Base-by-base conservation (phyloP, 345 rosid genomes). In the Citrus medica region DNA sequence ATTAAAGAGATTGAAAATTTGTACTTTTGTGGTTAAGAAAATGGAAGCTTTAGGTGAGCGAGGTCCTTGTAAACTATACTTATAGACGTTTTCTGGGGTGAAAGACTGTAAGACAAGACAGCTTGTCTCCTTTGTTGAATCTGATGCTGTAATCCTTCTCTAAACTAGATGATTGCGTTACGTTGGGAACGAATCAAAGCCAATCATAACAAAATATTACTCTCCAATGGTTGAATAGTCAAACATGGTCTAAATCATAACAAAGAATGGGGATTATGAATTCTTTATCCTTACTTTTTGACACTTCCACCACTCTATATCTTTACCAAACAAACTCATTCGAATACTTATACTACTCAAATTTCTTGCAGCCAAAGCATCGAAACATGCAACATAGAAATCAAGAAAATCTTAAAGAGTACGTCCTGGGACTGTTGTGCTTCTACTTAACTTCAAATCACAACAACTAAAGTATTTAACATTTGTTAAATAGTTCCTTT, bases 311-410 rank as follows among this genome's bases (percentile, higher is more conserved):
- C 17, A 58, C 62, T 42, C 58, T n/a, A 56, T 12, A 62, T 40
- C 37, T 28, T 48, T 19, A 13, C 33, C 32, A 16, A 76, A n/a
- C 37, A 17, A 71, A 42, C 59, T 40, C n/a, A 76, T 76, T 71
- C 69, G 66, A 76, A 66, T 38, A 75, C 61, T 25, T 32, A 66
- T 8, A 37, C 13, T 25, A 32, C 30, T 27, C 25, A 28, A 19
- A 9, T 80, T 67, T 66, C 66, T 74, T 63, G 42, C 59, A 53
- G 19, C 77, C 66, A 65, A 81, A 76, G 73, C 75, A 60, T 69
- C 42, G 40, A 40, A 16, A 35, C 22, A 25, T 33, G 9, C 74
- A 46, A 61, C 77, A 55, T 38, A 4, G 8, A 3, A 28, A 13
- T 76, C 80, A 79, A 35, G 27, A 56, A 67, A 69, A 55, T 53